Evolutionary conservation across 768 basidiomycete genomes (phyloP), one percentile per base, ranked within the genome.

Genomic region (Tylopilus cervinicoccineus): DNA sequence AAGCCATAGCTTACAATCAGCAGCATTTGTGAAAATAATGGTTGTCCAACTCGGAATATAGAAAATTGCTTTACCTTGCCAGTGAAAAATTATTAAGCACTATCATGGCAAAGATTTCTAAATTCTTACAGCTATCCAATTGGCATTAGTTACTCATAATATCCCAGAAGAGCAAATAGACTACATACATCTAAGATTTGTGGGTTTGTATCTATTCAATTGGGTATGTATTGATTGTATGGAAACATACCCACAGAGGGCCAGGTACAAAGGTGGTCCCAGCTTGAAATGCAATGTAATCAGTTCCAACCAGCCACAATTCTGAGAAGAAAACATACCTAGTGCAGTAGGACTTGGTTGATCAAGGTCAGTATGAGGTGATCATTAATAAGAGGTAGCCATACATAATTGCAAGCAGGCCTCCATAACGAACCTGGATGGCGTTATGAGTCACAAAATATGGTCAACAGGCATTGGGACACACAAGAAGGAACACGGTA

Each of bases 351-450:
- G 9, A 12, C 45, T 48, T 20, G 4, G 26, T 13, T 5, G 23
- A 45, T 17, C 6, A 27, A 23, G n/a, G 14, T 47, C 20, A 39
- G 9, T 14, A 3, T 1, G 4, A 28, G 4, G 38, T 17, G 14
- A 22, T 14, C 14, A 33, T 6, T 4, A 39, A 28, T 11, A 4
- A 27, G 20, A 31, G 2, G 7, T 38, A 12, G 3, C 6, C 45
- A 20, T 47, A 54, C 53, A 52, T 22, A 14, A 33, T 3, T 16
- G 36, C 9, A 6, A 36, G 20, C 19, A 52, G 6, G 19, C 50
- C 53, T 17, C 19, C 12, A 47, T 54, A 54, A 26, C 50, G 50
- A n/a, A 54, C 45, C 53, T 54, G 42, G 39, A 11, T 23, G 12
- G 12, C 14, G 11, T n/a, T 10, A 8, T 29, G 0, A 24, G 6